Percentiles rank a stretch among this genome's conserved stretches.
Conservation (phyloP, 2,329 filamentous ascomycete species). For the Colletotrichum trifolii region DNA sequence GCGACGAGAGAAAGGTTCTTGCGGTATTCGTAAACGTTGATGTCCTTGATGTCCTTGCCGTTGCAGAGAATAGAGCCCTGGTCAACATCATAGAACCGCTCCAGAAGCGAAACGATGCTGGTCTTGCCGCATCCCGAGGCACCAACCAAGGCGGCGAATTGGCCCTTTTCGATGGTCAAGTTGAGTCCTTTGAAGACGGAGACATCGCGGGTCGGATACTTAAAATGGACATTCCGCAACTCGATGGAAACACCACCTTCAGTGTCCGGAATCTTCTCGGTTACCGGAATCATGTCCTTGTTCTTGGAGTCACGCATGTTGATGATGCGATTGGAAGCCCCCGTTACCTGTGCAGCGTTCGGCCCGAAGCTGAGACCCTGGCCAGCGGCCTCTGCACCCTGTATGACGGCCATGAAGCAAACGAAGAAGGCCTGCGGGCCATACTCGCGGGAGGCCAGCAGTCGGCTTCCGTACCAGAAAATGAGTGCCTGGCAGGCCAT, state of each 20-base stretch:
- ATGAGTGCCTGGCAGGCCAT: conserved; percentile 72
- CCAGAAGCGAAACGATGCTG: conserved; percentile 73
- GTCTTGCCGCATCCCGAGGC: conserved; percentile 79
- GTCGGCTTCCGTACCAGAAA: conserved; percentile 74
- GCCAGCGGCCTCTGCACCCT: conserved; percentile 75
- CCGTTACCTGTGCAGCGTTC: conserved; percentile 69
- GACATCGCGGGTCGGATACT: conserved; percentile 67
- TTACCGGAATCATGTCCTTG: conserved; percentile 44
- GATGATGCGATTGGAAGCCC: conserved; percentile 70
- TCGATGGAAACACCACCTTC: conserved; percentile 67
- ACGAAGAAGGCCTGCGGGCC: conserved; percentile 60
- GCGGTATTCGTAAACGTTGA: conserved; percentile 73
- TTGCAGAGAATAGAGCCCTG: conserved; percentile 74
- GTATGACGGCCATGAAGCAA: conserved; percentile 73
- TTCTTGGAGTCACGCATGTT: conserved; percentile 58
- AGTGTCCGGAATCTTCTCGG: conserved; percentile 54
- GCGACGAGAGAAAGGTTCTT: conserved; percentile 75
- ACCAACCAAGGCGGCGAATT: conserved; percentile 78
- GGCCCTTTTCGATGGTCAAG: conserved; percentile 73
- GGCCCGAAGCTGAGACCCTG: conserved; percentile 75
- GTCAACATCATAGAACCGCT: conserved; percentile 77
- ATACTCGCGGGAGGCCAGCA: conserved; percentile 65
- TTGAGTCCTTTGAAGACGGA: conserved; percentile 70
- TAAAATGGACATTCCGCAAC: conserved; percentile 67
- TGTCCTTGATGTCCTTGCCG: conserved; percentile 65